Percentiles rank a stretch among this genome's conserved stretches.
These are phyloP conservation scores for Oropetium thomaeum DNA, from an alignment of 176 grass and related monocot species.

Conservation along the genomic window DNA sequence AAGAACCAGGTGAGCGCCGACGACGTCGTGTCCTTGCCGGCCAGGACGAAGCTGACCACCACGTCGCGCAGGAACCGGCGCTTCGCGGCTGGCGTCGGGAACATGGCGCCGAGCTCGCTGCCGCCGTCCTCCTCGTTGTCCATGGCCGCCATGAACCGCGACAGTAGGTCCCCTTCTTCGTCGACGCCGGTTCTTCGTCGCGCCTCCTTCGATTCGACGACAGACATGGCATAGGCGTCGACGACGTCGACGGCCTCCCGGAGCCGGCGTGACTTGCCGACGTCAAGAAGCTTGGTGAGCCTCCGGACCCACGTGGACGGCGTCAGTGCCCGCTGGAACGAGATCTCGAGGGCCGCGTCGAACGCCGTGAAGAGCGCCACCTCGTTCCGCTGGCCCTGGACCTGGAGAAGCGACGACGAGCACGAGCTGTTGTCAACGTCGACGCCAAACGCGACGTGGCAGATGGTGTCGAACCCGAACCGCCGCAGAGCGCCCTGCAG, in stretches of 20 bases:
- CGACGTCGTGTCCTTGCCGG: constrained; percentile 66
- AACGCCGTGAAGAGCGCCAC: constrained; percentile 55
- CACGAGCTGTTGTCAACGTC: too few relatives aligned
- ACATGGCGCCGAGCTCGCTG: constrained; percentile 49
- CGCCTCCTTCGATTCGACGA: constrained; percentile 43
- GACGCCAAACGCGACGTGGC: constrained; percentile 63
- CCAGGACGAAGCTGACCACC: constrained; percentile 68
- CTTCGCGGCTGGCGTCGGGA: constrained; percentile 37
- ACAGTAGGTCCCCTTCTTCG: constrained; percentile 48
- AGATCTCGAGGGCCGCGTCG: constrained; percentile 54
- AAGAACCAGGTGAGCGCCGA: constrained; percentile 71
- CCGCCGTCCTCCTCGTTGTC: constrained; percentile 45
- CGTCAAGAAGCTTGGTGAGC: constrained; percentile 39
- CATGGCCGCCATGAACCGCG: constrained; percentile 60
- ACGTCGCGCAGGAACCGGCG: constrained; percentile 57
- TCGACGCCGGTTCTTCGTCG: neutral
- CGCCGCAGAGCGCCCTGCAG: constrained; percentile 60
- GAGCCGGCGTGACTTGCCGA: constrained; percentile 55
- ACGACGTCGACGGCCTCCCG: constrained; percentile 41
- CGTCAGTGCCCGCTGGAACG: constrained; percentile 37
- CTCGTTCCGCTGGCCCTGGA: neutral
- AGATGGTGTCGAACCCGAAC: constrained; percentile 63
- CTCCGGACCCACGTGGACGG: constrained; percentile 37
- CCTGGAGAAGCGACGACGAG: neutral
- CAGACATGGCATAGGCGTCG: constrained; percentile 43